Evolutionary conservation across 306 rosid genomes (phyloP).

Genomic region (Bauhinia variegata): DNA sequence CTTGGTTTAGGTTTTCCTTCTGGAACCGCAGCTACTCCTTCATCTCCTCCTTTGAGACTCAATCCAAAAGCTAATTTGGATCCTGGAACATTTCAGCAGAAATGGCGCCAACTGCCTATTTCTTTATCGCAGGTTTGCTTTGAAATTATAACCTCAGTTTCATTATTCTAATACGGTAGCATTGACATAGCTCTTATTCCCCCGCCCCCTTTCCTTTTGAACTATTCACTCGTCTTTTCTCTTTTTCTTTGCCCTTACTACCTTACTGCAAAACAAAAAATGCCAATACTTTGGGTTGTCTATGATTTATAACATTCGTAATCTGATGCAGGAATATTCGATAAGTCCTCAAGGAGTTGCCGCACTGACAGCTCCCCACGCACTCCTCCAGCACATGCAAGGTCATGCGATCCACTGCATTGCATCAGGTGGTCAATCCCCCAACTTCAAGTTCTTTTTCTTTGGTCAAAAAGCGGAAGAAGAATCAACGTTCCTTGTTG

Average conservation of each 20-base stretch:
- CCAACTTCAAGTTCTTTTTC: slow-evolving; percentile 94
- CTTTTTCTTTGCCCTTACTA: not conserved
- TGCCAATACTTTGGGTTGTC: slow-evolving; percentile 14
- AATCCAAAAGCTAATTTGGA: slow-evolving; percentile 83
- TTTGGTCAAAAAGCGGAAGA: slow-evolving; percentile 89
- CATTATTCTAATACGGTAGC: slow-evolving; percentile 8
- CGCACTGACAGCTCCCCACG: slow-evolving; percentile 62
- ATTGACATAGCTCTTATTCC: slow-evolving; percentile 15
- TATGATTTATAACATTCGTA: slow-evolving; percentile 6
- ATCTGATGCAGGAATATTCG: slow-evolving; percentile 71
- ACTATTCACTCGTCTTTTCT: not conserved
- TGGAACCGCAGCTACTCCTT: slow-evolving; percentile 58
- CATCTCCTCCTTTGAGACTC: slow-evolving; percentile 78
- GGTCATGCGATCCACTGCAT: slow-evolving; percentile 83
- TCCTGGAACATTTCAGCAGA: slow-evolving; percentile 92
- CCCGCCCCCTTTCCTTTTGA: not conserved
- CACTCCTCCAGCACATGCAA: slow-evolving; percentile 88
- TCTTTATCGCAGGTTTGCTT: slow-evolving; percentile 76
- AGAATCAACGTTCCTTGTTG: slow-evolving; percentile 76
- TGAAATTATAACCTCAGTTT: slow-evolving; percentile 32
- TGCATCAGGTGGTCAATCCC: slow-evolving; percentile 94
- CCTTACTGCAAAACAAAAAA: not conserved
- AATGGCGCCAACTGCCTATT: slow-evolving; percentile 96
- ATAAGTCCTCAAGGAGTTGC: slow-evolving; percentile 72
- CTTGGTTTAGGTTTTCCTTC: slow-evolving; percentile 71